A percentile compares a stretch with the other conserved stretches of the same genome.
Conservation (phyloP, 2,329 filamentous ascomycete genomes). For the Sclerotinia subarctica region DNA sequence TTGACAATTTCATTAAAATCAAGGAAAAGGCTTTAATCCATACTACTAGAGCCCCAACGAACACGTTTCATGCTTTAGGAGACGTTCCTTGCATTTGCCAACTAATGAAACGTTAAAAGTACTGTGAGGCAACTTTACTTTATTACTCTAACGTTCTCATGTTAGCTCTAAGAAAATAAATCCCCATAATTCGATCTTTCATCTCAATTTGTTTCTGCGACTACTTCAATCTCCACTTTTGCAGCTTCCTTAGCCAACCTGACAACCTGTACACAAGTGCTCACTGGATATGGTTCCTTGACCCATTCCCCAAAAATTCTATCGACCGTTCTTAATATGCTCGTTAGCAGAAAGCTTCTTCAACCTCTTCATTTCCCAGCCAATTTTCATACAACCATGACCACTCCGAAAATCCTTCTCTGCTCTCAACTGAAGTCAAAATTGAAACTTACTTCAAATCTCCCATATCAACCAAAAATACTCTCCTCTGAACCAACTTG, state of each 20-base stretch:
- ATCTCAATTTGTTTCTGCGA: conserved; percentile 19
- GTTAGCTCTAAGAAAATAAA: too few relatives aligned
- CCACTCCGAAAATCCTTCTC: neutral
- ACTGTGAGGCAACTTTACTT: neutral
- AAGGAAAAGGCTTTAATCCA: neutral
- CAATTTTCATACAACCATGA: neutral
- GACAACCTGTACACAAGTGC: conserved; percentile 17
- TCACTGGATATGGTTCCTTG: conserved; percentile 17
- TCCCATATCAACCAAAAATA: conserved; percentile 15
- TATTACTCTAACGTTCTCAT: neutral
- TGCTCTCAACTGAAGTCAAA: neutral
- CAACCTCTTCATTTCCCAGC: neutral
- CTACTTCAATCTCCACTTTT: conserved; percentile 16
- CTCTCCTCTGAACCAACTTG: conserved; percentile 16
- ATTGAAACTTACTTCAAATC: conserved; percentile 15
- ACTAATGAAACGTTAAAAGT: neutral
- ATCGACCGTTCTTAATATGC: conserved; percentile 3
- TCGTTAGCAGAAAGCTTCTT: neutral
- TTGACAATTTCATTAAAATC: neutral
- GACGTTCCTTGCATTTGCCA: neutral
- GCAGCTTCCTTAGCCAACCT: conserved; percentile 15
- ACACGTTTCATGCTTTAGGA: neutral
- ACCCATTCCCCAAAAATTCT: conserved; percentile 19
- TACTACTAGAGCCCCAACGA: neutral
- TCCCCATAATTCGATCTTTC: neutral